Evolutionary conservation across 768 basidiomycete genomes (phyloP), one percentile per base, ranked within the genome.

Genomic region (Dioszegia crocea): DNA sequence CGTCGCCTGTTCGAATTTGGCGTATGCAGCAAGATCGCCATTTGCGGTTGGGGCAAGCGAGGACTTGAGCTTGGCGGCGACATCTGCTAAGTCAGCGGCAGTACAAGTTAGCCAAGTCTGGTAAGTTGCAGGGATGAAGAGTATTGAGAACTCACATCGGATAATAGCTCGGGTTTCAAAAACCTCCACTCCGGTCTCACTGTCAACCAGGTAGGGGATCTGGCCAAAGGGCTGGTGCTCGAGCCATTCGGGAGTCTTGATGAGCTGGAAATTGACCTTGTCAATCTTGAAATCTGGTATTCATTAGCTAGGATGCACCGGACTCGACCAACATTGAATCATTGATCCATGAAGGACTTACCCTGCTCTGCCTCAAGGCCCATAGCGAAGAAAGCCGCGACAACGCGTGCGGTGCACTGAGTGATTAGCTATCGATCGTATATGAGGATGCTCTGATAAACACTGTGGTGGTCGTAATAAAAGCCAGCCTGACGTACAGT

Each of bases 151-250:
- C 51, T 23, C n/a, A 53, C 51, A 53, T 19, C 29, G 21, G 9
- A 30, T 53, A 14, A 67, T 67, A 12, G 62, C 63, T 21, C 67
- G 53, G 6, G 53, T 59, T 43, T 72, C 73, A 71, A 81, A 86
- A 26, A 88, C 63, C 56, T 82, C 77, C 73, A 86, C 83, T 4
- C 84, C 86, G 39, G 84, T 84, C 24, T 87, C 85, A 14, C 59
- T 68, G 30, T 68, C 73, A 21, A 69, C 82, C 55, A 86, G 79
- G 69, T 81, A 83, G 2, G 85, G 85, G 26, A 85, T 78, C 64
- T 84, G 82, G 19, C 84, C 84, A 65, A 86, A 87, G 0, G 88
- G 87, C 64, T 89, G 85, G 49, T 79, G 75, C 30, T 74, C 66
- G 16, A 81, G 21, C 76, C 76, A 82, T 9, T 65, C 80, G 0